Base-by-base conservation (phyloP, 2,329 filamentous ascomycete genomes). In the Penicillium sp. region DNA sequence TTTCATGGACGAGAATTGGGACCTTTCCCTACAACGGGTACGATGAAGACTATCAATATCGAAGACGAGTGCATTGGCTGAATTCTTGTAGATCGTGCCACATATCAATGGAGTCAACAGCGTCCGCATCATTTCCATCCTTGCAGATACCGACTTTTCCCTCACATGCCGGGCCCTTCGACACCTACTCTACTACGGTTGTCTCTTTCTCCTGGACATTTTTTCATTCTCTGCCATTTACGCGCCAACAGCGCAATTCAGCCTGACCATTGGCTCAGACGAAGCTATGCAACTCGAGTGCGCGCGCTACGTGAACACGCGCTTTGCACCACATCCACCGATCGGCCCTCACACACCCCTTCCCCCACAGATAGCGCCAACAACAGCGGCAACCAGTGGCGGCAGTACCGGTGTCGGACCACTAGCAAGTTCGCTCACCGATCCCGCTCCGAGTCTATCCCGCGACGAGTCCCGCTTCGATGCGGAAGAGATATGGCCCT, bases 161-260 rank as follows among this genome's bases (percentile, higher is more conserved):
- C 86, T 99, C 25, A 91, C 93, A 57, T 90, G 91, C 70, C 89
- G 92, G 54, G 93, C 92, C 7, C 85, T 98, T 58, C 88, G 91
- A 63, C 94, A 98, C 74, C 84, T 99, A 10, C 83, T 98, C 28
- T 96, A 96, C 81, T 97, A 98, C 76, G 91, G 94, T 71, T 94
- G 92, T 69, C 85, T 96, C 38, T 83, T 96, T 28, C 85, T 98
- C 55, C 86, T 98, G 11, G 95, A 99, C 77, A 90, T 97, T 68
- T 98, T 98, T 81, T 92, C 95, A 74, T 99, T 98, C 74, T 84
- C 88, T 35, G 91, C 91, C 43, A 94, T 96, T 69, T 99, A 99
- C 72, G 92, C 93, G 0, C 88, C 89, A 0, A 91, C 91, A 0
- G 83, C 88, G 0, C 88, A 90, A 39, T 89, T 99, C 59, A 86